Base-by-base conservation (phyloP, 441 rosid genomes). In the Erodium trifolium region DNA sequence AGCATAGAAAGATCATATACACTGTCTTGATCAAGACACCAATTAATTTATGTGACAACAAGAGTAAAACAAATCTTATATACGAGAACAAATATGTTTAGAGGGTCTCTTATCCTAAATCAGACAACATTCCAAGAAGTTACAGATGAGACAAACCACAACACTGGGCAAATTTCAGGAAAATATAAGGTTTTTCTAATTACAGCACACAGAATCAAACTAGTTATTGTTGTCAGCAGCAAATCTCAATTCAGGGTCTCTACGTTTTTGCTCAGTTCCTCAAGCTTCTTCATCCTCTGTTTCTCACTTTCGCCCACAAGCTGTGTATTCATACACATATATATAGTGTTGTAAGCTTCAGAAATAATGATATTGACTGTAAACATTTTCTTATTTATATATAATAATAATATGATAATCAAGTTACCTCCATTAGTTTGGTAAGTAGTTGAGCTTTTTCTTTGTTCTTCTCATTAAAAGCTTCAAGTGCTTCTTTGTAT, bases 401-500 rank as follows among this genome's bases (percentile, higher is more conserved):
- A 31, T 31, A 31, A 59, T 10, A 2, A 31, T 31, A 31, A 59
- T 10, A 2, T 17, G 17, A 19, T 17, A 59, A 59, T 59, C 8
- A 59, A 72, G 31, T 71, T 73, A 90, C 99, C 96, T 94, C 99
- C 89, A 86, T 83, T 69, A 94, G 73, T 68, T 86, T 88, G 84
- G 84, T 73, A 71, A 94, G 83, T 43, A 86, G 81, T 65, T 85
- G 85, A 71, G 87, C 72, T 82, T 89, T 94, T 78, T 91, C 99
- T 77, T 87, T 90, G 63, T 81, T 93, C 85, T 86, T 93, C 70
- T 89, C 95, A 66, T 93, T 93, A 71, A 86, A 91, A 75, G 89
- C 85, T 83, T 91, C 97, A 47, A 91, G 81, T 6, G 82, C 92
- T 81, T 93, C 96, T 81, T 77, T 93, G 79, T 89, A 93, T 72